Evolutionary conservation across 2,329 filamentous ascomycete species (phyloP).

Genomic region (Tolypocladium endophyticum): DNA sequence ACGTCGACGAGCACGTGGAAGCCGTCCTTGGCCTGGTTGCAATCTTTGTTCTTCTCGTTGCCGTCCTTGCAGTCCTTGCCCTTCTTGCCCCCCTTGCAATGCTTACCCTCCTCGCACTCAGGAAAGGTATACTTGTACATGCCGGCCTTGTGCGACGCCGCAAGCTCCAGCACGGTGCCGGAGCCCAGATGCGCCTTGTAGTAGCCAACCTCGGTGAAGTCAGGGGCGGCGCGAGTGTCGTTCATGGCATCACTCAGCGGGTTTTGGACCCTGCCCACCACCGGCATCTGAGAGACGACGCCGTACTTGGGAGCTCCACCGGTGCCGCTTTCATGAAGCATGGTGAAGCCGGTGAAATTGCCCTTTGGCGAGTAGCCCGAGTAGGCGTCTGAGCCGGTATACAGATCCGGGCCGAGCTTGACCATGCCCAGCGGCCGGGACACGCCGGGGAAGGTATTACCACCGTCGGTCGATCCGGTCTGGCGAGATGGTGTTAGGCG

Average conservation of each 20-base stretch:
- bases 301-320: constrained; percentile 63
- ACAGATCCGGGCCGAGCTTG: constrained; percentile 39
- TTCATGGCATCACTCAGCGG: constrained; percentile 45
- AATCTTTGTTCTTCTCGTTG: too few relatives aligned
- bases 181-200: constrained; percentile 47
- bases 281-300: constrained; percentile 49
- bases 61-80: too few relatives aligned
- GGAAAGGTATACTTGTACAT: constrained; percentile 54
- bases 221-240: constrained; percentile 38
- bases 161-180: constrained; percentile 46
- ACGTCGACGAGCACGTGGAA: constrained; percentile 51
- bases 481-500: constrained; percentile 7
- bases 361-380: constrained; percentile 41
- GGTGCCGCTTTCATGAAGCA: constrained; percentile 58
- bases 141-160: constrained; percentile 44
- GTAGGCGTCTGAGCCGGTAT: constrained; percentile 38
- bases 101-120: constrained; percentile 11
- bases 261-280: constrained; percentile 37
- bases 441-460: constrained; percentile 41
- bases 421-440: constrained; percentile 36
- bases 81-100: too few relatives aligned
- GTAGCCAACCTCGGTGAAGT: constrained; percentile 48
- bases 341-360: constrained; percentile 47
- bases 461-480: constrained; percentile 34
- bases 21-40: too few relatives aligned